Conservation (phyloP, 345 rosid genomes). For the Moricandia moricandioides region DNA sequence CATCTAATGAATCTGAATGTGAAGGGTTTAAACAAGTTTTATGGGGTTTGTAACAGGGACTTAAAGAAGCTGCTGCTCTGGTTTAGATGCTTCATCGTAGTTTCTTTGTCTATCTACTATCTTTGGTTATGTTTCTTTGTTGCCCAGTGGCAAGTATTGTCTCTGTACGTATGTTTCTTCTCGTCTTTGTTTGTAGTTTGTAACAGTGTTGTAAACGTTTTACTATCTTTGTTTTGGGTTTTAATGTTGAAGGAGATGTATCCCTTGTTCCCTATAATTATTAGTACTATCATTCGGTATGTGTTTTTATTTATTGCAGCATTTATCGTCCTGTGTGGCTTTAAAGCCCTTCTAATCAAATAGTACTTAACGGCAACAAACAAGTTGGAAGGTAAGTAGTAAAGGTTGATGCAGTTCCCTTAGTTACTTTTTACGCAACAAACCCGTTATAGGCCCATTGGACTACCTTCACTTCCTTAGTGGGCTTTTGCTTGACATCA, state of each 20-base stretch:
- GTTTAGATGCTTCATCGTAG: conserved; percentile 14
- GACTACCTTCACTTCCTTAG: not conserved
- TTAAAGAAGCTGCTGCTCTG: conserved; percentile 22
- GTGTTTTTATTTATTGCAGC: no score
- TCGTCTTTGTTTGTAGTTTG: conserved; percentile 17
- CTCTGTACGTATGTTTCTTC: not conserved
- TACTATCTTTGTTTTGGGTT: conserved; percentile 7
- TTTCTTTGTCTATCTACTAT: conserved; percentile 22
- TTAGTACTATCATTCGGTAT: no score
- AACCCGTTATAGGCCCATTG: not conserved
- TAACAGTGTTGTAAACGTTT: conserved; percentile 22
- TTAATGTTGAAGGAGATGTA: conserved; percentile 19
- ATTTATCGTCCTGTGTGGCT: no score
- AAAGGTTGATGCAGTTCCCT: not conserved
- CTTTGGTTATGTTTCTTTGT: not conserved
- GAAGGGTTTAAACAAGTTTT: conserved; percentile 1
- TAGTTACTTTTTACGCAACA: no score
- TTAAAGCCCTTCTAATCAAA: no score
- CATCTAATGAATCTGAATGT: not conserved
- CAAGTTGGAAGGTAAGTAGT: not conserved
- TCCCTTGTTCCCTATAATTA: conserved; percentile 16
- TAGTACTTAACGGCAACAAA: not conserved
- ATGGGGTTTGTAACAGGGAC: conserved; percentile 21
- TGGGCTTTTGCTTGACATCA: not conserved
- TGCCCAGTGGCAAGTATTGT: not conserved